A percentile compares a stretch with the other conserved stretches of the same genome.
Conservation (phyloP, 495 filamentous ascomycete genomes). For the Amorphotheca resinae region DNA sequence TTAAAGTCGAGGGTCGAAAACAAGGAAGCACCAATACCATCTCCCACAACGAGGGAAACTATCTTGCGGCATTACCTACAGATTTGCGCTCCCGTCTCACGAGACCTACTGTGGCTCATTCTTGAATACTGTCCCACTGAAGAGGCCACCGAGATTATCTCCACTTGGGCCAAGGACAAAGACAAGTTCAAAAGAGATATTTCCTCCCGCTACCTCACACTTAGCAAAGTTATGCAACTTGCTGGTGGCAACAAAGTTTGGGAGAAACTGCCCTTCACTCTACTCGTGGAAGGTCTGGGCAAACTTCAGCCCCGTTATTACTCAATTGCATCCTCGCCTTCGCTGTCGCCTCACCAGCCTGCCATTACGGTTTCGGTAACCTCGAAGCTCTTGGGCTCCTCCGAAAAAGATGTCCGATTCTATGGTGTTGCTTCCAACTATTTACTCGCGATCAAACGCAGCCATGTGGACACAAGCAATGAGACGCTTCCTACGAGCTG, state of each 20-base stretch:
- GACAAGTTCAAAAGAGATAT: conserved; percentile 91
- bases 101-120: conserved; percentile 84
- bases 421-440: conserved; percentile 97
- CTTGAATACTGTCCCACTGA: conserved; percentile 86
- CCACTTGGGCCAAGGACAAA: conserved; percentile 80
- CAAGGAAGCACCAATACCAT: conserved; percentile 77
- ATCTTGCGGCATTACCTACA: conserved; percentile 94
- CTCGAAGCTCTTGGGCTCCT: conserved; percentile 56
- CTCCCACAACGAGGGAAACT: conserved; percentile 92
- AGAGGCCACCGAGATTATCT: conserved; percentile 68
- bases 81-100: conserved; percentile 90
- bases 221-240: conserved; percentile 72
- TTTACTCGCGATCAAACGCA: conserved; percentile 87
- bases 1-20: neutral
- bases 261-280: conserved; percentile 78
- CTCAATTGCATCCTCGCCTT: conserved; percentile 93
- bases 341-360: conserved; percentile 85
- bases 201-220: conserved; percentile 70
- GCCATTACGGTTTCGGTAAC: conserved; percentile 94
- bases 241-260: conserved; percentile 60
- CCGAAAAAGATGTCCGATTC: conserved; percentile 68
- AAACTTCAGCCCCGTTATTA: conserved; percentile 98
- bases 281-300: conserved; percentile 83
- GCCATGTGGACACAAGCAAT: too few species aligned
- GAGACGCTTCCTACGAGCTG: conserved; percentile 28